Base-by-base conservation (phyloP, 306 rosid genomes). In the Quercus suber region DNA sequence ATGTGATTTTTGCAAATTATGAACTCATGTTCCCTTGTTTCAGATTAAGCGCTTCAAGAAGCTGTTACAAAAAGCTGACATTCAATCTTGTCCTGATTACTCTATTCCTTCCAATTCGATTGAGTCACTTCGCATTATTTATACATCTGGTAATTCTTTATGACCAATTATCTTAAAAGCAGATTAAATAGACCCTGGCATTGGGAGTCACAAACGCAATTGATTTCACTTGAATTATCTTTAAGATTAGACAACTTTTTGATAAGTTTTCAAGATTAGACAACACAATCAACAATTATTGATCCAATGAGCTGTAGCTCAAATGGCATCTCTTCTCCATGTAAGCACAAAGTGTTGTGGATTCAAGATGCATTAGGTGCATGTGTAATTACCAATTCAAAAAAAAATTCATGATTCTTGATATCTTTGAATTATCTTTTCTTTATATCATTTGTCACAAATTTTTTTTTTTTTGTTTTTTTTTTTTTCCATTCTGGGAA, bases 31-130 rank as follows among this genome's bases (percentile, higher is more conserved):
- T 61, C 73, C 15, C 53, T 43, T 49, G 71, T 80, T 69, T 78
- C 91, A 95, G 99, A 89, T 86, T 77, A 85, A 89, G 75, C 92
- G 83, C 81, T 95, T 95, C 82, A 89, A 91, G 87, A 91, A 84
- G 86, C 81, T 91, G 82, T 87, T 95, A 82, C 89, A 57, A 64
- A 93, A 95, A 87, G 96, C 97, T 68, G 97, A 91, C 67, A 90
- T 82, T 60, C 84, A 86, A 77, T 85, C 91, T 81, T 93, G 88
- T 76, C 75, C 60, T 13, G 85, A 71, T 45, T 86, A 91, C 76
- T 10, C 80, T 52, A 18, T 93, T 72, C 89, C 98, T 76, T 77
- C 93, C 56, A 78, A 69, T 86, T 81, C 79, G 82, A 81, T 90
- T 67, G 98, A 91, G 73, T 84, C 88, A 57, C 93, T 93, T 78